Conservation (phyloP, 2,329 filamentous ascomycete genomes). For the Westerdykella ornata region DNA sequence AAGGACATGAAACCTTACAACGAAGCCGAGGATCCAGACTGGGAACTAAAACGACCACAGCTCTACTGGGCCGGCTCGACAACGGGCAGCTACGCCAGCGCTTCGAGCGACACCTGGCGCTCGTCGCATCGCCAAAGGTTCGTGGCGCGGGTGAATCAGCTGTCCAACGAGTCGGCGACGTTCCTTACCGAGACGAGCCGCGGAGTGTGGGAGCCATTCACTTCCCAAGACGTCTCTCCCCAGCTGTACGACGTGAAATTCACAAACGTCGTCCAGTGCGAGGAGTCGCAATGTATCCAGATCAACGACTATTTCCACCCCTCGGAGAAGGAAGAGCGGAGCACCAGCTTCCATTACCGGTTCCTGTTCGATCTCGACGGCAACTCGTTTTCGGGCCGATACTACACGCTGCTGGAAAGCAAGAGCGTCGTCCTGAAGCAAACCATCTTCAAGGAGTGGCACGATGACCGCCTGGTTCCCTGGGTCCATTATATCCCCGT, state of each 20-base stretch:
- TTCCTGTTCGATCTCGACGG: constrained; percentile 68
- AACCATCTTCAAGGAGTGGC: constrained; percentile 74
- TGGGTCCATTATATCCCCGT: constrained; percentile 77
- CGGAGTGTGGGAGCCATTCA: not conserved
- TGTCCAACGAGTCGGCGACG: not conserved
- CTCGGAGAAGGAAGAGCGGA: constrained; percentile 1
- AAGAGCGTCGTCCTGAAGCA: constrained; percentile 69
- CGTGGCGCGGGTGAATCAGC: not conserved
- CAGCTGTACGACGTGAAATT: constrained; percentile 43
- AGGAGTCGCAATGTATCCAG: constrained; percentile 36
- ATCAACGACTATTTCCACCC: constrained; percentile 13
- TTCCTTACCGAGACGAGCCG: not conserved
- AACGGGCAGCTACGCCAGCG: constrained; percentile 2
- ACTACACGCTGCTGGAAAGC: constrained; percentile 55
- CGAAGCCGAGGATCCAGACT: constrained; percentile 48
- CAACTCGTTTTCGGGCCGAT: constrained; percentile 43
- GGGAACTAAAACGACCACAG: constrained; percentile 55
- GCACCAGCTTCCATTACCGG: constrained; percentile 4
- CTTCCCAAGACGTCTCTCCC: not conserved
- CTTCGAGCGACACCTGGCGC: not conserved
- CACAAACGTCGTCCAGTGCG: constrained; percentile 45
- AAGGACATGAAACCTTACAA: constrained; percentile 49
- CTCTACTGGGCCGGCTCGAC: constrained; percentile 72
- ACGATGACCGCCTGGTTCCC: constrained; percentile 59
- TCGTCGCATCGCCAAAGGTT: not conserved